Evolutionary conservation across 2,329 filamentous ascomycete species (phyloP).

Genomic region (Alternaria gaisen): DNA sequence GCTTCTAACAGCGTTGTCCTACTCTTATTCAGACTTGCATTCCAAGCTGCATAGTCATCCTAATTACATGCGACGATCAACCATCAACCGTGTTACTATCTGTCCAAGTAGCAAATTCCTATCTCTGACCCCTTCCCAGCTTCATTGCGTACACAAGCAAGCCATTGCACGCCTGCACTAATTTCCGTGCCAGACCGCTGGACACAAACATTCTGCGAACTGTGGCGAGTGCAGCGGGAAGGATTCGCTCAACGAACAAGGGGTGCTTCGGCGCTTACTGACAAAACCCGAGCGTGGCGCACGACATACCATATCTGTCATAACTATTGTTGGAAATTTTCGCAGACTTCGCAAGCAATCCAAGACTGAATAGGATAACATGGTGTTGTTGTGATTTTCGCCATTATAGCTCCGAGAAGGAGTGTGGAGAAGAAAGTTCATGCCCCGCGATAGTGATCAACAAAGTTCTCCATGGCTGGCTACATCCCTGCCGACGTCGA

Average conservation of each 20-base stretch:
- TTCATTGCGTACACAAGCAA: neutral
- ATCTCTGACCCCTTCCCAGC: neutral
- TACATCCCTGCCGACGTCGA: conserved; percentile 6
- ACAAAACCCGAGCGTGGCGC: conserved; percentile 5
- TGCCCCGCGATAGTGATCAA: conserved; percentile 7
- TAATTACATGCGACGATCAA: neutral
- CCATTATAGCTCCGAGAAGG: neutral
- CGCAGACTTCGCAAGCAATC: neutral
- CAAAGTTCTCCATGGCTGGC: neutral
- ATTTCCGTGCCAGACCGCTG: conserved; percentile 1
- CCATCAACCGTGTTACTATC: conserved; percentile 2
- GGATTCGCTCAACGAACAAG: conserved; percentile 23
- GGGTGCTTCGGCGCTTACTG: conserved; percentile 8
- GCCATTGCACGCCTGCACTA: neutral
- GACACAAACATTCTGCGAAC: conserved; percentile 1
- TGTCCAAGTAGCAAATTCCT: neutral
- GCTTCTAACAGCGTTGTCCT: neutral
- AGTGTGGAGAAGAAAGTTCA: conserved; percentile 3
- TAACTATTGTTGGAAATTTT: neutral
- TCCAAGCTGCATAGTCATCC: neutral
- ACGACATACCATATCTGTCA: neutral
- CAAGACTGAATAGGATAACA: neutral
- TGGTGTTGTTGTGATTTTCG: neutral
- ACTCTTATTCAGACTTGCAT: neutral
- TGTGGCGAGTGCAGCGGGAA: conserved; percentile 27